phyloP scores from a whole-genome alignment of 768 basidiomycete species.

The Trametes cubensis region DNA sequence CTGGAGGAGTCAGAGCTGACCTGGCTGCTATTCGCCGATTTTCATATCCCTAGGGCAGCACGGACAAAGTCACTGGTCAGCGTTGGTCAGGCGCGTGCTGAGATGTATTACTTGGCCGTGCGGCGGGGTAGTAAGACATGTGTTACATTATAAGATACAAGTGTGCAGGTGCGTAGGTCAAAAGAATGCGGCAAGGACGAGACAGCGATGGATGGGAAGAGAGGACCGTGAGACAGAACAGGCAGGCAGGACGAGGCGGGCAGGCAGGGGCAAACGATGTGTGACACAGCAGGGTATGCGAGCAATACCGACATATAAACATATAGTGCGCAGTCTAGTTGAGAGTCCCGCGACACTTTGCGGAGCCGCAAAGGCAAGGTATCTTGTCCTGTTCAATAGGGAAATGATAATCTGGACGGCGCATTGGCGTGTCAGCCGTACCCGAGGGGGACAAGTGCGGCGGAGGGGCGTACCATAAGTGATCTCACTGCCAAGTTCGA shows the following conservation, averaged over 20 bases:
- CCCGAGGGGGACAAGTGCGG: not conserved
- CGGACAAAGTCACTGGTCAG: too few species aligned
- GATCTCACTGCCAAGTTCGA: slow-evolving; percentile 96
- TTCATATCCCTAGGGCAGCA: too few species aligned
- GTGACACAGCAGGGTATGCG: slow-evolving; percentile 28
- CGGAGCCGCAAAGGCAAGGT: slow-evolving; percentile 87
- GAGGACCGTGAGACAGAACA: slow-evolving; percentile 5
- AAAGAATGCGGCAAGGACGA: slow-evolving; percentile 12
- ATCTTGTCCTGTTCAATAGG: slow-evolving; percentile 99
- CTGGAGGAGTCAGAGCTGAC: too few species aligned
- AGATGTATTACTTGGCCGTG: slow-evolving; percentile 21
- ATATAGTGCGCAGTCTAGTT: slow-evolving; percentile 61
- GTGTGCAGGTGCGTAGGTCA: slow-evolving; percentile 27
- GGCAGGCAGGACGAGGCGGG: slow-evolving; percentile 3
- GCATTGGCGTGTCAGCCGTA: not conserved
- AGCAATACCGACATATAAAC: slow-evolving; percentile 26
- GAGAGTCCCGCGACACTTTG: slow-evolving; percentile 92
- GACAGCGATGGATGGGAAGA: slow-evolving; percentile 14
- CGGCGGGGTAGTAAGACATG: slow-evolving; percentile 27
- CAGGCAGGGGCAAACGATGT: slow-evolving; percentile 17
- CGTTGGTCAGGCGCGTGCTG: not conserved
- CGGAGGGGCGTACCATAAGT: slow-evolving; percentile 80
- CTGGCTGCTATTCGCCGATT: too few species aligned
- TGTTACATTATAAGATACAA: slow-evolving; percentile 35
- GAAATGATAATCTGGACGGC: slow-evolving; percentile 88